These are phyloP conservation scores for Cyberlindnera subsufficiens DNA, from an alignment of 805 yeast genomes.

Conservation along the genomic window DNA sequence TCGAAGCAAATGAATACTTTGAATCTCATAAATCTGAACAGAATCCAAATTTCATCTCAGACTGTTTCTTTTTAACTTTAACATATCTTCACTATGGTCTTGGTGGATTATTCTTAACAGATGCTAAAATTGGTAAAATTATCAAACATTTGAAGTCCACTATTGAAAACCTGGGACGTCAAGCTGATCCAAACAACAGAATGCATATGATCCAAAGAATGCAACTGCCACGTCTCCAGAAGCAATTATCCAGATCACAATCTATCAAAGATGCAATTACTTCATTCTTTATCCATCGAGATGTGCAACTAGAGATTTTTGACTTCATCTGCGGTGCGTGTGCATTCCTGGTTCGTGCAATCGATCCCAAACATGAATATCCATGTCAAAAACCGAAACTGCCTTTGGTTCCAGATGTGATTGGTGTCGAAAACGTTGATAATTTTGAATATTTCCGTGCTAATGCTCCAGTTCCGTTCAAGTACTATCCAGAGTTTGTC, in stretches of 20 bases:
- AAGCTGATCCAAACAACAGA: slow-evolving; percentile 16
- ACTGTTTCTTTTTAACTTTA: slow-evolving; percentile 75
- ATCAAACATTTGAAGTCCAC: slow-evolving; percentile 40
- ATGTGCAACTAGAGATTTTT: slow-evolving; percentile 59
- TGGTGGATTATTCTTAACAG: slow-evolving; percentile 64
- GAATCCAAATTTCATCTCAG: slow-evolving; percentile 78
- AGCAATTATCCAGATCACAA: slow-evolving; percentile 31
- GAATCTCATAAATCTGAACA: slow-evolving; percentile 30
- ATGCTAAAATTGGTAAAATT: slow-evolving; percentile 49
- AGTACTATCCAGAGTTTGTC: slow-evolving; percentile 77
- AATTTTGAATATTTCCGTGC: slow-evolving; percentile 65
- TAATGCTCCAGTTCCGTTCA: slow-evolving; percentile 70
- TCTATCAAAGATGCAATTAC: slow-evolving; percentile 53
- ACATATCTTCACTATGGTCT: slow-evolving; percentile 84
- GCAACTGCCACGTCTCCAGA: slow-evolving; percentile 48
- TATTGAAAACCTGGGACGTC: slow-evolving; percentile 20
- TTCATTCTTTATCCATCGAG: slow-evolving; percentile 53
- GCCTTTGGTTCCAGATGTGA: slow-evolving; percentile 55
- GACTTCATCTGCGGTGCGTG: slow-evolving; percentile 76
- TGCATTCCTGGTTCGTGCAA: slow-evolving; percentile 60
- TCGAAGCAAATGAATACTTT: slow-evolving; percentile 59
- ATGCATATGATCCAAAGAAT: slow-evolving; percentile 25
- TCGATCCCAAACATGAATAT: slow-evolving; percentile 65
- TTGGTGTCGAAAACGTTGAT: slow-evolving; percentile 62
- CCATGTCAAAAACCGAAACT: slow-evolving; percentile 48